Evolutionary conservation across 2,329 filamentous ascomycete species (phyloP).

Genomic region (Cryphonectria parasitica): DNA sequence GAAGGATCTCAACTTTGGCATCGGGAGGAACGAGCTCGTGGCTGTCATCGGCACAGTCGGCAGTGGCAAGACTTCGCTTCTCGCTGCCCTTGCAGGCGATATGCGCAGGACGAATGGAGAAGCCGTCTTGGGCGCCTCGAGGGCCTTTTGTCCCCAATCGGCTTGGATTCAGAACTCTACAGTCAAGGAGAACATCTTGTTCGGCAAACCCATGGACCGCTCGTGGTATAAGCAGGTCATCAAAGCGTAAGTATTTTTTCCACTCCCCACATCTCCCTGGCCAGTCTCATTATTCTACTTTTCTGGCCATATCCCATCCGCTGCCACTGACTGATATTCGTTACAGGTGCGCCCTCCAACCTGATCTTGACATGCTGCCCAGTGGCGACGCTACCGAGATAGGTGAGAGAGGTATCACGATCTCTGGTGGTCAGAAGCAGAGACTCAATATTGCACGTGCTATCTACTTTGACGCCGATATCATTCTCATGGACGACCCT

Average conservation of each 20-base stretch:
- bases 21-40: slow-evolving; percentile 76
- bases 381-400: slow-evolving; percentile 89
- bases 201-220: slow-evolving; percentile 77
- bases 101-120: slow-evolving; percentile 84
- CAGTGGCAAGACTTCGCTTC: slow-evolving; percentile 85
- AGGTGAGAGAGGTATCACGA: slow-evolving; percentile 91
- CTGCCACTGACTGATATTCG: neutral
- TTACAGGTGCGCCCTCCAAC: slow-evolving; percentile 15
- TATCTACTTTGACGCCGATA: slow-evolving; percentile 71
- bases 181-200: slow-evolving; percentile 86
- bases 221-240: slow-evolving; percentile 86
- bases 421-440: slow-evolving; percentile 95
- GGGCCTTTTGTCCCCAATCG: slow-evolving; percentile 94
- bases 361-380: slow-evolving; percentile 92
- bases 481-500: slow-evolving; percentile 72
- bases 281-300: too few species aligned
- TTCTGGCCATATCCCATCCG: neutral
- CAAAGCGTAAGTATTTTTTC: slow-evolving; percentile 57
- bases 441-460: slow-evolving; percentile 89
- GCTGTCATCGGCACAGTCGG: slow-evolving; percentile 90
- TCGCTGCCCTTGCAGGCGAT: slow-evolving; percentile 88
- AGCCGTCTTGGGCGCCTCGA: slow-evolving; percentile 74
- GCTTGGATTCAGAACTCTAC: slow-evolving; percentile 97
- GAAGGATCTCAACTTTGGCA: slow-evolving; percentile 66
- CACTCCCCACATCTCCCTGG: too few species aligned